phyloP scores from a whole-genome alignment of 441 rosid genomes.

The Gossypium laxum region DNA sequence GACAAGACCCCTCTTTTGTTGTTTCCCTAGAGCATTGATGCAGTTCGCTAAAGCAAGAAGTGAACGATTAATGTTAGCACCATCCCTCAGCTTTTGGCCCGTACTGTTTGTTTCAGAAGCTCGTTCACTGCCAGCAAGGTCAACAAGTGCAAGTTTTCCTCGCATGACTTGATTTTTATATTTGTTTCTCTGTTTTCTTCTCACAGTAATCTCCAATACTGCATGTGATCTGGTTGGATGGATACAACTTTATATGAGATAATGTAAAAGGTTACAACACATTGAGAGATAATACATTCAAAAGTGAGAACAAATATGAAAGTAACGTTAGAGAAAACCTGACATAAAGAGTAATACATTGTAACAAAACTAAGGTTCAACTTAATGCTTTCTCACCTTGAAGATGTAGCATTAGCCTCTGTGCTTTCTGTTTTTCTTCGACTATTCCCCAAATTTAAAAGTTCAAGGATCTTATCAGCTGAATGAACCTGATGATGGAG shows the following conservation, averaged over 20 bases:
- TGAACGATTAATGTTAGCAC: conserved; percentile 86
- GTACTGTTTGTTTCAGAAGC: conserved; percentile 84
- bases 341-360: conserved; percentile 10
- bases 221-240: conserved; percentile 65
- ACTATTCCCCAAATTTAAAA: conserved; percentile 77
- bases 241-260: conserved; percentile 16
- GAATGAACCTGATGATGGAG: conserved; percentile 52
- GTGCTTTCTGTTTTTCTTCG: conserved; percentile 83
- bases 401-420: conserved; percentile 79
- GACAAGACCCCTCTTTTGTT: conserved; percentile 90
- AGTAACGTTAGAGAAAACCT: not conserved
- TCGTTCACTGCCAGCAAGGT: conserved; percentile 97
- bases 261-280: not conserved
- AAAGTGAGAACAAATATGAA: not conserved
- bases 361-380: not conserved
- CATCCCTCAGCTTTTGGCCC: conserved; percentile 88
- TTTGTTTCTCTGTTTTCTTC: conserved; percentile 63
- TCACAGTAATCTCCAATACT: conserved; percentile 74
- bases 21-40: conserved; percentile 84
- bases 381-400: conserved; percentile 40
- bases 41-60: conserved; percentile 95
- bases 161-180: conserved; percentile 58
- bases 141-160: conserved; percentile 93
- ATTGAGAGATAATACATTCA: not conserved
- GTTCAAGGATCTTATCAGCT: conserved; percentile 80